These are phyloP conservation scores for Rachicladosporium sp. DNA, from an alignment of 2,329 filamentous ascomycete genomes.

Conservation along the genomic window DNA sequence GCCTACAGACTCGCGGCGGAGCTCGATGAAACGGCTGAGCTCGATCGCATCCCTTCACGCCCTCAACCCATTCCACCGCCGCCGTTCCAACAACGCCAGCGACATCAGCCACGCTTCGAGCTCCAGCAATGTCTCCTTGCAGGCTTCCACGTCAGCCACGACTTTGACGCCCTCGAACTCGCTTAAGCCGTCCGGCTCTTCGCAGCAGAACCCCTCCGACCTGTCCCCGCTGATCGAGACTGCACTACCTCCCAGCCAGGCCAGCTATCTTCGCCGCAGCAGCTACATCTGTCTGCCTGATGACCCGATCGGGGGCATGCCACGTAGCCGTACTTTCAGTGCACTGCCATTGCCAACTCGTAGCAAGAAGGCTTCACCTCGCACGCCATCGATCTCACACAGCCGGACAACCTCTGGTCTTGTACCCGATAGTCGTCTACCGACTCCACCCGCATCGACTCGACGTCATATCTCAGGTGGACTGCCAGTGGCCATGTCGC, in stretches of 20 bases:
- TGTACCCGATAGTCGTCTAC: slow-evolving; percentile 12
- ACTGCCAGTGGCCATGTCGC: slow-evolving; percentile 8
- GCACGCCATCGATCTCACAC: slow-evolving; percentile 13
- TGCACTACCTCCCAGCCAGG: slow-evolving; percentile 1
- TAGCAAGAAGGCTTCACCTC: slow-evolving; percentile 14
- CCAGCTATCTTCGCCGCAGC: slow-evolving; percentile 10
- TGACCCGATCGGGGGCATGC: slow-evolving; percentile 21
- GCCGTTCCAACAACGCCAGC: slow-evolving; percentile 17
- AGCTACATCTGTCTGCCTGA: slow-evolving; percentile 23
- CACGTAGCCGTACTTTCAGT: slow-evolving; percentile 24
- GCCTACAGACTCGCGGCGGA: slow-evolving; percentile 2
- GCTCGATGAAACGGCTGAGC: slow-evolving; percentile 15
- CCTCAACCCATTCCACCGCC: slow-evolving; percentile 24
- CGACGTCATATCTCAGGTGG: slow-evolving; percentile 16
- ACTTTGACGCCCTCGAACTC: slow-evolving; percentile 1
- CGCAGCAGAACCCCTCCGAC: neutral
- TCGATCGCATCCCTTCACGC: slow-evolving; percentile 22
- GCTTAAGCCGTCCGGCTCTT: slow-evolving; percentile 3
- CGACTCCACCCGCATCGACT: slow-evolving; percentile 13
- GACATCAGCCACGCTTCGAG: slow-evolving; percentile 14
- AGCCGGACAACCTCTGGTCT: slow-evolving; percentile 6
- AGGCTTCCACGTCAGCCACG: slow-evolving; percentile 6
- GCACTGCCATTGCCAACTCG: slow-evolving; percentile 21
- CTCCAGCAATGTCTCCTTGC: slow-evolving; percentile 12
- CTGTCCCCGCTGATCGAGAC: slow-evolving; percentile 2